Evolutionary conservation across 805 yeast genomes (phyloP).

Genomic region (Yamadazyma paraphyllophila): DNA sequence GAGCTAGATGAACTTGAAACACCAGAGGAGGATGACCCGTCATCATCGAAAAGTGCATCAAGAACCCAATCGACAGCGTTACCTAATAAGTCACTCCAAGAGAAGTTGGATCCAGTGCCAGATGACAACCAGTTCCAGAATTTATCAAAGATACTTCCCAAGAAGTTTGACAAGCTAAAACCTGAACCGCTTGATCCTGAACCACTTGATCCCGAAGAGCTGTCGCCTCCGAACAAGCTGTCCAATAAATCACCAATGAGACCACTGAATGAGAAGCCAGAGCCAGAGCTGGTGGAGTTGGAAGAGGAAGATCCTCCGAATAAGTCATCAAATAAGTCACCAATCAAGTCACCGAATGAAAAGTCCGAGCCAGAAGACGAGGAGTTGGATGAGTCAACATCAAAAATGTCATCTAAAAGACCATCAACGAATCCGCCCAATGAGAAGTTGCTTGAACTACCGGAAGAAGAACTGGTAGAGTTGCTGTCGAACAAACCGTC

Average conservation of each 20-base stretch:
- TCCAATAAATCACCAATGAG: conserved; percentile 3
- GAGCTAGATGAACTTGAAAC: conserved; percentile 7
- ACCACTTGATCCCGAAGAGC: conserved; percentile 3
- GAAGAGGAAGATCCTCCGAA: conserved; percentile 7
- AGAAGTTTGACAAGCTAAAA: neutral
- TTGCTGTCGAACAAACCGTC: conserved; percentile 6
- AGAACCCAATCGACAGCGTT: conserved; percentile 17
- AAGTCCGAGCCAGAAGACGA: conserved; percentile 10
- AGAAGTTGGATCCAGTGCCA: conserved; percentile 4
- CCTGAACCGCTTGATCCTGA: conserved; percentile 2
- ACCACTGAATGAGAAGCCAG: conserved; percentile 3
- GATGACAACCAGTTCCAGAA: conserved; percentile 13
- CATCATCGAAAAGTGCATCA: conserved; percentile 21
- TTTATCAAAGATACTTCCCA: conserved; percentile 7
- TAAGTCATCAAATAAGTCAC: conserved; percentile 13
- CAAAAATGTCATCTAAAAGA: conserved; percentile 16
- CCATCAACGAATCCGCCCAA: conserved; percentile 14
- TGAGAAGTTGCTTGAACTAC: conserved; percentile 13
- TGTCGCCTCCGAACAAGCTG: conserved; percentile 8
- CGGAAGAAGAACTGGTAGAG: conserved; percentile 5
- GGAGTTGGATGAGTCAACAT: conserved; percentile 10
- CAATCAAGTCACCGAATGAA: conserved; percentile 13
- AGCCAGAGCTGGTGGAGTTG: conserved; percentile 8
- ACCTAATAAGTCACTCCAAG: conserved; percentile 11
- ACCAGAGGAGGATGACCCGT: conserved; percentile 15